Conservation (phyloP, 176 grass and related monocot species). For the Ensete ventricosum region DNA sequence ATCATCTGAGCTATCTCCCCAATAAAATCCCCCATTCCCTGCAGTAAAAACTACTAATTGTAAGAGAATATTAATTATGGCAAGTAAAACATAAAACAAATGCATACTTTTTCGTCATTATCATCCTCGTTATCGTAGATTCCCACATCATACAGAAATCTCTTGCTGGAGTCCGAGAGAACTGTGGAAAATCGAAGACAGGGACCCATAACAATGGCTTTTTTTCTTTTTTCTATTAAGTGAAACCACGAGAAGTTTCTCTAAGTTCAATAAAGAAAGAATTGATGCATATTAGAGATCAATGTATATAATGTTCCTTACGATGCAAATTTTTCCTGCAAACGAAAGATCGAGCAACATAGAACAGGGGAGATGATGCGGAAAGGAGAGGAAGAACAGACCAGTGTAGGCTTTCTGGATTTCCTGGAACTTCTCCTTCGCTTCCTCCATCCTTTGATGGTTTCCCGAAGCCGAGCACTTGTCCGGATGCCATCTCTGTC, state of each 20-base stretch:
- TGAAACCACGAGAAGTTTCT: too few species aligned
- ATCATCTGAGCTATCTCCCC: conserved; percentile 98
- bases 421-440: conserved; percentile 96
- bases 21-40: conserved; percentile 89
- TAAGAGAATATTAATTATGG: background rate
- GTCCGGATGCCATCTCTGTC: conserved; percentile 91
- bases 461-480: conserved; percentile 63
- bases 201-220: too few species aligned
- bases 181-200: conserved; percentile 43
- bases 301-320: too few species aligned
- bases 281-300: too few species aligned
- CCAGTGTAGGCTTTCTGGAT: conserved; percentile 86
- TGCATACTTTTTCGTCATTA: conserved; percentile 31
- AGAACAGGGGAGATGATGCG: conserved; percentile 3
- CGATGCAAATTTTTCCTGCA: too few species aligned
- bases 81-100: background rate
- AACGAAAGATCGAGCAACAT: conserved; percentile 10
- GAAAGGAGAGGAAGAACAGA: conserved; percentile 10
- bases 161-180: conserved; percentile 78
- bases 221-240: too few species aligned
- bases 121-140: conserved; percentile 67
- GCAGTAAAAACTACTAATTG: conserved; percentile 13
- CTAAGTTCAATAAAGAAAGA: too few species aligned
- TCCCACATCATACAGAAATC: conserved; percentile 88
- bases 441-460: conserved; percentile 48